Evolutionary conservation across 306 rosid species (phyloP).

Genomic region (Lagenaria siceraria): DNA sequence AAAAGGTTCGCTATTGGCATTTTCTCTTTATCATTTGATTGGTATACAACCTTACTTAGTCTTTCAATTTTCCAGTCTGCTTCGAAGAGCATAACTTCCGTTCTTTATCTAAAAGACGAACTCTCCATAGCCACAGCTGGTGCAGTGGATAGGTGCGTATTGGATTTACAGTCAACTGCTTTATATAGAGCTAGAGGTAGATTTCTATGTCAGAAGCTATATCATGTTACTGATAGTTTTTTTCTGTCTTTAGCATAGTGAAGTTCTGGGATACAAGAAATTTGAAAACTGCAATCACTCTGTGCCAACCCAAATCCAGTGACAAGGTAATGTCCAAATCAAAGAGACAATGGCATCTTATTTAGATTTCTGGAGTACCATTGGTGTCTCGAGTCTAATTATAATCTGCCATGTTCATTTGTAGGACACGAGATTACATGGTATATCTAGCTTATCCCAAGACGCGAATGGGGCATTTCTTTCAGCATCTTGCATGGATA

Average conservation of each 20-base stretch:
- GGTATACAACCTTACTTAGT: constrained; percentile 6
- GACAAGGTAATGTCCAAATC: constrained; percentile 48
- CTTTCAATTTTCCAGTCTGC: constrained; percentile 41
- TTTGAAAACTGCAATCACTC: constrained; percentile 41
- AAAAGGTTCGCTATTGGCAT: constrained; percentile 50
- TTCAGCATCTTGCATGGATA: constrained; percentile 93
- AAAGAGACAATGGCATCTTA: neutral
- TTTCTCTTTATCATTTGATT: neutral
- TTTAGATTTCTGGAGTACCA: neutral
- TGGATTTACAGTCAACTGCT: neutral
- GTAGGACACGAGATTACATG: constrained; percentile 70
- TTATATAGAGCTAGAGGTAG: neutral
- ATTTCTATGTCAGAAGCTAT: neutral
- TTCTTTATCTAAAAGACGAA: constrained; percentile 76
- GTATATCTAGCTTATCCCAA: constrained; percentile 93
- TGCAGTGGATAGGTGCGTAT: constrained; percentile 70
- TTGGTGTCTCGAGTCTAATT: neutral
- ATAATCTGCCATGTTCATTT: constrained; percentile 8
- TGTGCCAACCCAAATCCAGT: constrained; percentile 37
- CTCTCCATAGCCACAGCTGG: constrained; percentile 84
- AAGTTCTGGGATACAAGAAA: constrained; percentile 96
- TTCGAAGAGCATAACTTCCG: constrained; percentile 89
- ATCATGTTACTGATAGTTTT: neutral
- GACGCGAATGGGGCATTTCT: constrained; percentile 67
- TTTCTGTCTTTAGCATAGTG: constrained; percentile 43